Percentiles rank a stretch among this genome's conserved stretches.
Evolutionary conservation across 2,329 filamentous ascomycete genomes (phyloP).

Genomic region (Clathrospora elynae): DNA sequence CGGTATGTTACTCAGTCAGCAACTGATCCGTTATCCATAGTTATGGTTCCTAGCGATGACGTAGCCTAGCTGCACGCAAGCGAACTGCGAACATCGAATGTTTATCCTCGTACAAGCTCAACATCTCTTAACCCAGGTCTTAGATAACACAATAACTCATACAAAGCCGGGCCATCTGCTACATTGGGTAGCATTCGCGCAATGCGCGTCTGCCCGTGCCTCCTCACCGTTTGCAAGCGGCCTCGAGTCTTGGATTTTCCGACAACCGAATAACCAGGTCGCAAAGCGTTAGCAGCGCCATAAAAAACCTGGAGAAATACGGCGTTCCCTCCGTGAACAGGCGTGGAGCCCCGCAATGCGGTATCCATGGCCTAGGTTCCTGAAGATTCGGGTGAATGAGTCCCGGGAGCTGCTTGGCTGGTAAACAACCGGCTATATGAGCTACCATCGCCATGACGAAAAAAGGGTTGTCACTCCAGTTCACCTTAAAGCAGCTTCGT

Average conservation of each 20-base stretch:
- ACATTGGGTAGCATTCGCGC: background rate
- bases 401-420: conserved; percentile 35
- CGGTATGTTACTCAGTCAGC: too few species aligned
- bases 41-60: too few species aligned
- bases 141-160: background rate
- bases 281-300: conserved; percentile 16
- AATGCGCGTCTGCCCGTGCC: background rate
- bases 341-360: conserved; percentile 33
- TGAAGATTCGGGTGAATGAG: conserved; percentile 31
- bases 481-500: conserved; percentile 1
- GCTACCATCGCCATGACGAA: conserved; percentile 13
- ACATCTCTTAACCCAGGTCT: conserved; percentile 1
- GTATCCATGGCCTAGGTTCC: conserved; percentile 21
- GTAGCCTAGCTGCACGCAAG: too few species aligned
- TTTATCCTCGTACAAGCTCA: background rate
- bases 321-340: conserved; percentile 18
- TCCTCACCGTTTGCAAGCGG: conserved; percentile 5
- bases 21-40: too few species aligned
- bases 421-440: conserved; percentile 27
- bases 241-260: conserved; percentile 24
- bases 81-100: background rate
- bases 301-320: conserved; percentile 28
- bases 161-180: background rate
- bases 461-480: conserved; percentile 1
- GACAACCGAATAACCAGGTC: conserved; percentile 4